A percentile compares a stretch with the other conserved stretches of the same genome.
Evolutionary conservation across 768 basidiomycete species (phyloP).

Genomic region (Pleurotus giganteus): DNA sequence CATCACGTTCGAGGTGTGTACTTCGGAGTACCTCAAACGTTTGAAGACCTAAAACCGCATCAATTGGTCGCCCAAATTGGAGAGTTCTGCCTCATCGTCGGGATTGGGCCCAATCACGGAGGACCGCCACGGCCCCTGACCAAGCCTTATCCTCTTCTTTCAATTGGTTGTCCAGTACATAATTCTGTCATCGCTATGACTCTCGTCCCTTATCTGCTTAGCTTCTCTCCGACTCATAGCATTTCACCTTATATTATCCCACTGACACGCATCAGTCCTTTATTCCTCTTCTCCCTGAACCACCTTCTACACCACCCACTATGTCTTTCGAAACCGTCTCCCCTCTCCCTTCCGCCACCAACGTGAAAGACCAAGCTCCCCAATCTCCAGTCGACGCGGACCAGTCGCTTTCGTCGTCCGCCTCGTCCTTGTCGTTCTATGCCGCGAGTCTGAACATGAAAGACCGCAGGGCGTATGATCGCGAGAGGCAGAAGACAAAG

Average conservation of each 20-base stretch:
- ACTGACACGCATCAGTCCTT: constrained; percentile 4
- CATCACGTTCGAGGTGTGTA: not conserved
- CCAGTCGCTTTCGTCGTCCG: constrained; percentile 4
- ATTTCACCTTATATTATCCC: constrained; percentile 6
- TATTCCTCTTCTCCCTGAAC: not conserved
- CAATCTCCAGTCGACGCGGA: constrained; percentile 4
- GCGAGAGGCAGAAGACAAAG: constrained; percentile 45
- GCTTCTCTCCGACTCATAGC: not conserved
- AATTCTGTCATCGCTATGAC: constrained; percentile 8
- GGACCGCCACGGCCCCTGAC: constrained; percentile 10
- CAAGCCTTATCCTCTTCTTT: constrained; percentile 7
- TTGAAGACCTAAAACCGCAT: constrained; percentile 9
- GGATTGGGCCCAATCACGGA: not conserved
- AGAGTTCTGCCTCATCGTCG: constrained; percentile 7
- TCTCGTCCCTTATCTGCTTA: constrained; percentile 7
- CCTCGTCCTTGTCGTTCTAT: constrained; percentile 8
- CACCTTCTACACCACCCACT: not conserved
- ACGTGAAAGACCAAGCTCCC: not conserved
- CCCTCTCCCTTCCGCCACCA: not conserved
- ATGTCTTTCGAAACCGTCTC: constrained; percentile 4
- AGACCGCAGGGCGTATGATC: constrained; percentile 47
- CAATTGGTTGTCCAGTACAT: constrained; percentile 8
- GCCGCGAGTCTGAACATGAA: constrained; percentile 23
- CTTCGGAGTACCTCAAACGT: constrained; percentile 7
- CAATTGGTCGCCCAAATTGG: constrained; percentile 6